phyloP scores from a whole-genome alignment of 1,284 basidiomycete species.

The Puccinia coronata region DNA sequence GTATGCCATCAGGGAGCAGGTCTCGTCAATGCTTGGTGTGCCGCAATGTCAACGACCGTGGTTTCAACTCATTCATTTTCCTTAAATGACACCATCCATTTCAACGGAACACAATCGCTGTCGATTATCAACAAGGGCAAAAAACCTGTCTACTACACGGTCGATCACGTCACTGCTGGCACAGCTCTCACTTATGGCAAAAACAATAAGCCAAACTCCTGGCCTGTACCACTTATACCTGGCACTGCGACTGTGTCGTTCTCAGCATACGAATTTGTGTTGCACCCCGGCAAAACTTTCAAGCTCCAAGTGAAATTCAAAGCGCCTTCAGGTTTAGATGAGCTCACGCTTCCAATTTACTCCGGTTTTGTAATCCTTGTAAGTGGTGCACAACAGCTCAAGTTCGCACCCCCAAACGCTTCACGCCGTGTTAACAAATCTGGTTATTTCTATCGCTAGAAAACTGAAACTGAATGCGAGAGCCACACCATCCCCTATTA shows the following conservation, averaged over 20 bases:
- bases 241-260: conserved; percentile 23
- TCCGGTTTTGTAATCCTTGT: conserved; percentile 41
- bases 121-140: conserved; percentile 36
- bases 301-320: conserved; percentile 30
- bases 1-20: conserved; percentile 49
- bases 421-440: not conserved
- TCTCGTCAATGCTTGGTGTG: conserved; percentile 48
- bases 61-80: conserved; percentile 44
- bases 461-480: conserved; percentile 41
- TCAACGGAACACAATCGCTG: conserved; percentile 37
- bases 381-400: not conserved
- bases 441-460: not conserved
- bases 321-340: conserved; percentile 21
- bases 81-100: conserved; percentile 48
- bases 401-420: not conserved
- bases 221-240: conserved; percentile 40
- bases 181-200: conserved; percentile 36
- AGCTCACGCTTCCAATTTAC: conserved; percentile 35
- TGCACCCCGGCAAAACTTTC: conserved; percentile 27
- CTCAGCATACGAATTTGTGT: conserved; percentile 23
- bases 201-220: conserved; percentile 9
- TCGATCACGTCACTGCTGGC: conserved; percentile 42
- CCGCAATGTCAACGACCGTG: conserved; percentile 42
- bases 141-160: conserved; percentile 14
- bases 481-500: conserved; percentile 45